Base-by-base conservation (phyloP, 805 yeast species). In the Groenewaldozyma tartarivorans region DNA sequence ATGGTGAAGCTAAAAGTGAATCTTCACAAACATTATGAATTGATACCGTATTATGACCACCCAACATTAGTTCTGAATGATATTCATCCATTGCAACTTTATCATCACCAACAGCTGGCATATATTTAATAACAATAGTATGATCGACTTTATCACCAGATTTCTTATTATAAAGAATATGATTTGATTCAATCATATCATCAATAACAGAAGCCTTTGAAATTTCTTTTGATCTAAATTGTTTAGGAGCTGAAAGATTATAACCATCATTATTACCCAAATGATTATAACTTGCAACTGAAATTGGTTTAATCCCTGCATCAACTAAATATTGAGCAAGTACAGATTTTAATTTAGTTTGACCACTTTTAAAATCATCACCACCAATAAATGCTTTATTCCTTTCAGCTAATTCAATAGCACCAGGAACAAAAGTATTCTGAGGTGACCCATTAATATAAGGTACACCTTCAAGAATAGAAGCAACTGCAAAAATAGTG, bases 51-150 rank as follows among this genome's bases (percentile, higher is more conserved):
- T 88, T 90, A 68, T 88, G 96, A 35, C 97, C 97, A 47, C 97
- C 97, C 54, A 88, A 74, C 96, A 88, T 90, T 59, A 88, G 77
- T 66, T 88, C 96, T 42, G 94, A 81, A 69, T 90, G 86, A 68
- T 88, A 88, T 68, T 90, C 96, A 64, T 88, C 97, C 96, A 88
- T 90, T 40, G 97, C 97, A 49, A 88, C 95, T 70, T 88, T 88
- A 49, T 92, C 79, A 64, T 88, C 97, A 30, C 95, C 95, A 37
- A 88, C 96, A 5, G 96, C 96, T 42, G 84, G 82, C 60, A 90
- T 67, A 63, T 88, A 87, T 68, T 88, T 88, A 70, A 88, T 88
- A 46, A 88, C 96, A 61, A 88, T 88, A 66, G 94, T 82, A 64
- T 88, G 97, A 57, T 88, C 96, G 47, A 90, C 81, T 47, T 71